Base-by-base conservation (phyloP, 495 filamentous ascomycete species). In the Penicillium diatomitis region DNA sequence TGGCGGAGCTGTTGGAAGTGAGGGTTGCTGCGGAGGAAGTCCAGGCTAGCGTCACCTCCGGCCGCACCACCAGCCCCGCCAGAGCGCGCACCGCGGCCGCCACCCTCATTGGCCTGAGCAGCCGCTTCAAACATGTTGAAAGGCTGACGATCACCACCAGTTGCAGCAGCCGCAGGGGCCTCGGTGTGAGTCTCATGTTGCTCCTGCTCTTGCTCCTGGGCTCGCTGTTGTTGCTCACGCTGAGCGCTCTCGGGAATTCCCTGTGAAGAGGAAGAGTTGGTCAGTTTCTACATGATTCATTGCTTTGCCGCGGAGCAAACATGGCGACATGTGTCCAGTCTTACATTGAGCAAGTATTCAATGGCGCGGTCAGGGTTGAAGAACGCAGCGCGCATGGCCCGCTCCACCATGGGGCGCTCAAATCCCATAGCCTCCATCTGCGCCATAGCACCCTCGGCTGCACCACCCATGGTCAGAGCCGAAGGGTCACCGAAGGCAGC, bases 401-500 rank as follows among this genome's bases (percentile, higher is more conserved):
- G 81, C 51, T 95, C 88, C 51, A 95, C 95, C 56, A 94, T 85
- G 12, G 81, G 72, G 56, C 90, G 73, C 41, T 84, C 77, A 56
- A 97, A 98, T 4, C 92, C 92, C 92, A 98, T 98, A 44, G 80
- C 81, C 70, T 96, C 89, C 88, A 98, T 95, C 62, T 90, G 87
- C n/a, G 83, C 74, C 63, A 96, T 87, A n/a, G 88, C 88, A 46
- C 81, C 80, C 45, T 88, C 83, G 48, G 89, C 80, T 59, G 91
- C 82, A 51, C 80, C 67, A 38, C 91, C 92, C 67, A 94, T 80
- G n/a, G 87, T 75, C 54, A 97, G 74, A 8, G 89, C 80, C 30
- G 87, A 94, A 11, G 87, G 81, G 53, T 88, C 86, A 60, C 81
- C 81, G 61, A 86, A 87, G 31, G 70, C 68, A 12, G 72, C 28